phyloP scores from a whole-genome alignment of 805 yeast genomes.

The Debaryomyces tyrocola region DNA sequence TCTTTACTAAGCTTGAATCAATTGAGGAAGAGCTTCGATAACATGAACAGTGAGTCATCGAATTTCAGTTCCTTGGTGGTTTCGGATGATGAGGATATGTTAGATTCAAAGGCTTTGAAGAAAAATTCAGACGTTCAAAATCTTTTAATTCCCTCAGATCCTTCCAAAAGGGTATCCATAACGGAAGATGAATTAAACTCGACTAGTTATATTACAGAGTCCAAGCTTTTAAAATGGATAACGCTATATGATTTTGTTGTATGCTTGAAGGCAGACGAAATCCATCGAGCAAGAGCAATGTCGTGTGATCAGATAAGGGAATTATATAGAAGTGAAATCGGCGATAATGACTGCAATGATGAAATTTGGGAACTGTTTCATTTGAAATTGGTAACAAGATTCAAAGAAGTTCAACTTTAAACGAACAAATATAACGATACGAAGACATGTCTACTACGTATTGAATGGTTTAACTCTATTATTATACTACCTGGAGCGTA shows the following conservation, averaged over 20 bases:
- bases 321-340: slow-evolving; percentile 1
- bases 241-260: slow-evolving; percentile 31
- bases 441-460: neutral
- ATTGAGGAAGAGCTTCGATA: slow-evolving; percentile 5
- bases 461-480: no score
- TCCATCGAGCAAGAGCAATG: slow-evolving; percentile 1
- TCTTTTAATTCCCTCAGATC: slow-evolving; percentile 12
- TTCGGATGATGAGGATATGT: slow-evolving; percentile 22
- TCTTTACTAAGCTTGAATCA: slow-evolving; percentile 14
- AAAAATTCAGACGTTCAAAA: slow-evolving; percentile 17
- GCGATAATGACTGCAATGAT: neutral
- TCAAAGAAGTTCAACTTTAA: neutral
- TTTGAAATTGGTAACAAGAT: neutral
- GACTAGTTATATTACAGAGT: slow-evolving; percentile 26
- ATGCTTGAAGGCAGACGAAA: neutral
- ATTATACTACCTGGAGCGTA: no score
- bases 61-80: slow-evolving; percentile 13
- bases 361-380: slow-evolving; percentile 5
- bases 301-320: slow-evolving; percentile 2
- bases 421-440: neutral
- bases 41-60: slow-evolving; percentile 2
- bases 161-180: slow-evolving; percentile 19
- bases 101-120: slow-evolving; percentile 12
- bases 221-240: slow-evolving; percentile 32
- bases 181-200: slow-evolving; percentile 2